phyloP scores from a whole-genome alignment of 2,329 filamentous ascomycete genomes.

The Kalmusia sp. region DNA sequence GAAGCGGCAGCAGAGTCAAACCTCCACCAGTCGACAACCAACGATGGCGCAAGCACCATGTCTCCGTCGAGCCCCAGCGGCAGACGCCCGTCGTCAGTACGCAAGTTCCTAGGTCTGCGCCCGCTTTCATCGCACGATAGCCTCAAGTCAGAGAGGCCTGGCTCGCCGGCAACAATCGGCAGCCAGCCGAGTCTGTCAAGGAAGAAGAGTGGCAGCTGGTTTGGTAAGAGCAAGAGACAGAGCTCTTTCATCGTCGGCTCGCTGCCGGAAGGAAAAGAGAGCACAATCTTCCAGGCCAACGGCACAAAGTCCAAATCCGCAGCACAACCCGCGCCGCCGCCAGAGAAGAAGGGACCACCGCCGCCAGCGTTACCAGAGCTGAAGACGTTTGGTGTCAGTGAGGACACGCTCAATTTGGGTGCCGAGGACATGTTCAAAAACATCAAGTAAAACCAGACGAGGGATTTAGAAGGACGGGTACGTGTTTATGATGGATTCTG shows the following conservation, averaged over 20 bases:
- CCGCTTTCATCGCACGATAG: conserved; percentile 46
- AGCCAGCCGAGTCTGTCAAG: conserved; percentile 40
- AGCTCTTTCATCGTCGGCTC: conserved; percentile 41
- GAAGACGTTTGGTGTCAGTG: conserved; percentile 43
- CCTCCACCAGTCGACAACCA: conserved; percentile 32
- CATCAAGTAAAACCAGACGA: conserved; percentile 37
- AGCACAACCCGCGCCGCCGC: conserved; percentile 17
- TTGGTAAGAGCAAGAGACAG: conserved; percentile 48
- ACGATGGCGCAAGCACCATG: conserved; percentile 36
- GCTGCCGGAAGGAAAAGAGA: conserved; percentile 43
- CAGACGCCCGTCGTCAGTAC: conserved; percentile 48
- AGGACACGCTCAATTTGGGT: conserved; percentile 40
- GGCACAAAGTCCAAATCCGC: conserved; percentile 18
- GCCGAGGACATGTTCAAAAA: conserved; percentile 51
- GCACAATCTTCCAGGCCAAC: conserved; percentile 25
- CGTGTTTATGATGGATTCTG: conserved; percentile 35
- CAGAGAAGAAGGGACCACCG: conserved; percentile 44
- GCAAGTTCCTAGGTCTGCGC: conserved; percentile 49
- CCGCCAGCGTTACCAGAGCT: conserved; percentile 50
- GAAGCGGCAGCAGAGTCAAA: conserved; percentile 21
- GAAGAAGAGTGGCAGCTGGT: conserved; percentile 51
- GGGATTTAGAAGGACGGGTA: conserved; percentile 12
- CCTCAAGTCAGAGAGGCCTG: conserved; percentile 44
- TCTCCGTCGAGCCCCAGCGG: conserved; percentile 40
- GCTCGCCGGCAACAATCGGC: conserved; percentile 43